Evolutionary conservation across 768 basidiomycete species (phyloP).

Genomic region (Collybiopsis luxurians): DNA sequence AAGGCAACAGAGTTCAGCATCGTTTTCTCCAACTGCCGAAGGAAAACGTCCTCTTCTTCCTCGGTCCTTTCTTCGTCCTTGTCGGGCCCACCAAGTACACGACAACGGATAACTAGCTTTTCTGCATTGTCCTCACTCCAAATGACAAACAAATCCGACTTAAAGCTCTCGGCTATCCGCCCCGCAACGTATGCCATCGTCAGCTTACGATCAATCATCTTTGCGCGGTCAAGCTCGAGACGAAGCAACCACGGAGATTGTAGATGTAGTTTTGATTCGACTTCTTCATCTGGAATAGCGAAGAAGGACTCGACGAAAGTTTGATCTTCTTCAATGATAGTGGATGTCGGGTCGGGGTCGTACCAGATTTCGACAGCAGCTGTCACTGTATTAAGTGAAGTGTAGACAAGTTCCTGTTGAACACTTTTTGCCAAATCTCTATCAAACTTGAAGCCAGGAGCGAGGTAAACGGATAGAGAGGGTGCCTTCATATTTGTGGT

Average conservation of each 20-base stretch:
- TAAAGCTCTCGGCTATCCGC: slow-evolving; percentile 94
- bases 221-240: slow-evolving; percentile 92
- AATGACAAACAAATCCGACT: slow-evolving; percentile 94
- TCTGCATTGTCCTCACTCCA: slow-evolving; percentile 99
- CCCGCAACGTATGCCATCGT: slow-evolving; percentile 94
- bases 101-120: slow-evolving; percentile 95
- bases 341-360: slow-evolving; percentile 87
- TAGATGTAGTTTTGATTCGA: slow-evolving; percentile 86
- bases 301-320: slow-evolving; percentile 99
- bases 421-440: slow-evolving; percentile 76
- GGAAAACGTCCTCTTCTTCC: slow-evolving; percentile 92
- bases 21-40: slow-evolving; percentile 93
- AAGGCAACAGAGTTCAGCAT: slow-evolving; percentile 95
- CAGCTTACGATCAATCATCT: slow-evolving; percentile 96
- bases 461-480: slow-evolving; percentile 88
- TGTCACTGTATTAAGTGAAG: slow-evolving; percentile 90
- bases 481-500: slow-evolving; percentile 99
- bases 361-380: slow-evolving; percentile 97
- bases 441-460: slow-evolving; percentile 64
- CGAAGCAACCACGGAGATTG: slow-evolving; percentile 98
- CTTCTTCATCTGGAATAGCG: slow-evolving; percentile 96
- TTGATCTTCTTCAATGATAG: slow-evolving; percentile 94
- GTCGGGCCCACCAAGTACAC: slow-evolving; percentile 80
- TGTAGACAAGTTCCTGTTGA: slow-evolving; percentile 91
- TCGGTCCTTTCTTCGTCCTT: slow-evolving; percentile 83